Evolutionary conservation across 441 rosid species (phyloP).

Genomic region (Euphorbia celastroides): DNA sequence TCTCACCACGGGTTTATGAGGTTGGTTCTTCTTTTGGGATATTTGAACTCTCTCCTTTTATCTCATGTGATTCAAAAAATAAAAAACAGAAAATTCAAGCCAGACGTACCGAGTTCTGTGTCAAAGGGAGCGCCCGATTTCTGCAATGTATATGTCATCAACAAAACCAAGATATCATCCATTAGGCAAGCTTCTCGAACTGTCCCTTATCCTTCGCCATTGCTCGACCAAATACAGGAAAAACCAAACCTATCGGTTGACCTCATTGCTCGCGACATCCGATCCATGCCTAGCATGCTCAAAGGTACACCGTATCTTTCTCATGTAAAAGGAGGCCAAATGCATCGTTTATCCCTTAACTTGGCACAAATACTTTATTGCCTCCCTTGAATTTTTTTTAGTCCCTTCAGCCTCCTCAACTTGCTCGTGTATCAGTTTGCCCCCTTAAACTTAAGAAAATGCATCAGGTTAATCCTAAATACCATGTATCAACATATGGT

Average conservation of each 20-base stretch:
- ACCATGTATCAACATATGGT: too few relatives aligned
- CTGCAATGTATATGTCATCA: conserved; percentile 69
- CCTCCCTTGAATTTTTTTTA: too few relatives aligned
- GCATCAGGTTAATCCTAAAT: too few relatives aligned
- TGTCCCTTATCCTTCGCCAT: conserved; percentile 59
- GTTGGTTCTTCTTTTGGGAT: conserved; percentile 21
- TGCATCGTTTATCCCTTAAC: too few relatives aligned
- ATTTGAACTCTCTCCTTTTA: too few relatives aligned
- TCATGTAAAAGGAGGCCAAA: too few relatives aligned
- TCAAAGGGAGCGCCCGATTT: conserved; percentile 77
- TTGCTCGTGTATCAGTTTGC: background rate
- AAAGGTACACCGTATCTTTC: conserved; percentile 41
- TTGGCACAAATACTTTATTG: too few relatives aligned
- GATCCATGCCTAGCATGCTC: conserved; percentile 27
- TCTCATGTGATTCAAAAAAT: too few relatives aligned
- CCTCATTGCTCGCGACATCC: conserved; percentile 21
- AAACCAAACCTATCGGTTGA: conserved; percentile 18
- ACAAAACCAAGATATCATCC: conserved; percentile 73
- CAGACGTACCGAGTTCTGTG: conserved; percentile 57
- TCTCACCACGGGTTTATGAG: conserved; percentile 67
- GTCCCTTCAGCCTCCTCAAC: too few relatives aligned
- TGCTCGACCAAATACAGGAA: conserved; percentile 43
- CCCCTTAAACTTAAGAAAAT: too few relatives aligned
- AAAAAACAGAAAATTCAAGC: conserved; percentile 37
- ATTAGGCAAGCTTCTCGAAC: conserved; percentile 52